Conservation (phyloP, 805 yeast species). For the Candida tallmaniae region DNA sequence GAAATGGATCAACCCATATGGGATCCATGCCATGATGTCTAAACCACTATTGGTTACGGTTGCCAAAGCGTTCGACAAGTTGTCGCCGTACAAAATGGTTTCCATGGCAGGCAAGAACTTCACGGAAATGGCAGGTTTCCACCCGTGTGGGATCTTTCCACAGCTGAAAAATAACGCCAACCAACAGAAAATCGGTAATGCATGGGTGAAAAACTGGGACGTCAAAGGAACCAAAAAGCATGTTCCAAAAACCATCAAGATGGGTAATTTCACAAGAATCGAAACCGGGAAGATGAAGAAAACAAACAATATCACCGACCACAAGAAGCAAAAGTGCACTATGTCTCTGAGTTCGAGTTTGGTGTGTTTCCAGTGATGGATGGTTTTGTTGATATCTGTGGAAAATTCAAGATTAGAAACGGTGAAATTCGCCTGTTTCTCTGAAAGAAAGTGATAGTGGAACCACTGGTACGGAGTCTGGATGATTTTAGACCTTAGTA, state of each 20-base stretch:
- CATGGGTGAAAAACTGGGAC: conserved; percentile 78
- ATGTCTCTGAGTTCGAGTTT: conserved; percentile 46
- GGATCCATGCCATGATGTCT: conserved; percentile 91
- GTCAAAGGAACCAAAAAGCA: conserved; percentile 67
- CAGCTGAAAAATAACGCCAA: conserved; percentile 75
- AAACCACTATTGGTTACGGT: conserved; percentile 58
- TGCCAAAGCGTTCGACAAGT: conserved; percentile 78
- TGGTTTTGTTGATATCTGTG: conserved; percentile 39
- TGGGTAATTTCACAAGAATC: conserved; percentile 38
- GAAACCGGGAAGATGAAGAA: conserved; percentile 55
- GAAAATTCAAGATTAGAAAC: conserved; percentile 50
- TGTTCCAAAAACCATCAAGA: conserved; percentile 36
- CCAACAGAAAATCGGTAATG: conserved; percentile 84
- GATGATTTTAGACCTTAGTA: conserved; percentile 17
- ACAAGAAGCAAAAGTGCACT: conserved; percentile 46
- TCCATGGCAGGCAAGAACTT: conserved; percentile 88
- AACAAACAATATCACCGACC: conserved; percentile 53
- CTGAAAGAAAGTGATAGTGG: conserved; percentile 49
- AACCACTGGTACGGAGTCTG: conserved; percentile 41
- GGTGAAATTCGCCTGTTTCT: conserved; percentile 45
- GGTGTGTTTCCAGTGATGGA: conserved; percentile 39
- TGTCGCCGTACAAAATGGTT: conserved; percentile 87
- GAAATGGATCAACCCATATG: conserved; percentile 89
- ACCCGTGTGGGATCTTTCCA: conserved; percentile 62
- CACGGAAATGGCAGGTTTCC: conserved; percentile 87